phyloP scores from a whole-genome alignment of 208 protist genomes.

The Herpetomonas muscarum region DNA sequence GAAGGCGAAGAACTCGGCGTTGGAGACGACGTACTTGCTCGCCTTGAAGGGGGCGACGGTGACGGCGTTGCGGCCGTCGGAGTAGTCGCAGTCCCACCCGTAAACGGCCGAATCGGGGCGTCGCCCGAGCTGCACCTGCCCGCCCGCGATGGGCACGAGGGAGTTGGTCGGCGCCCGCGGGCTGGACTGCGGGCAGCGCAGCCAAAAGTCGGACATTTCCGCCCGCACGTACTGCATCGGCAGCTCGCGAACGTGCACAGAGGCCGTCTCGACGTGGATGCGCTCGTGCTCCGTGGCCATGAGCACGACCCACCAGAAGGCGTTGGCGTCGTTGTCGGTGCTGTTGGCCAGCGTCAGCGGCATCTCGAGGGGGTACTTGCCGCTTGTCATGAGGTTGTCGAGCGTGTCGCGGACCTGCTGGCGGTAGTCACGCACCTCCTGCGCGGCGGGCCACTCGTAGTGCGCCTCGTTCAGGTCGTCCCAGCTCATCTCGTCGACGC shows the following conservation, averaged over 20 bases:
- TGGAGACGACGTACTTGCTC: conserved; percentile 94
- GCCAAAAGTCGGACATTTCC: conserved; percentile 63
- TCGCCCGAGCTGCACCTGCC: conserved; percentile 71
- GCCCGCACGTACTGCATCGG: conserved; percentile 74
- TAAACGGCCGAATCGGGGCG: conserved; percentile 72
- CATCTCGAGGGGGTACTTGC: conserved; percentile 63
- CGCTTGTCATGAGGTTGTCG: conserved; percentile 68
- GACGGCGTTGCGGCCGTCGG: conserved; percentile 60
- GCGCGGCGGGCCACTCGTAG: conserved; percentile 86
- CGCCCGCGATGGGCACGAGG: conserved; percentile 70
- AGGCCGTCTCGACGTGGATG: conserved; percentile 96
- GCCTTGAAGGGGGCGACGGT: conserved; percentile 91
- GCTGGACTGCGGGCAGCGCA: conserved; percentile 55
- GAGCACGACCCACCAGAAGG: conserved; percentile 90
- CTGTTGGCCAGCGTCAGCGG: conserved; percentile 79
- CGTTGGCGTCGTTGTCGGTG: conserved; percentile 68
- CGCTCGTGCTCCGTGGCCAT: conserved; percentile 97
- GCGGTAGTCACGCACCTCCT: conserved; percentile 88
- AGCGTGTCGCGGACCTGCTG: conserved; percentile 71
- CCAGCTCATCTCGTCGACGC: conserved; percentile 98
- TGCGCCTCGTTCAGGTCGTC: conserved; percentile 91
- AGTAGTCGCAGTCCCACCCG: conserved; percentile 97
- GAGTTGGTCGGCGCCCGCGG: conserved; percentile 63
- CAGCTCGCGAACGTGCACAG: conserved; percentile 94
- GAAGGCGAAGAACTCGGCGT: conserved; percentile 93